Evolutionary conservation across 202 grass and related monocot genomes (phyloP), one percentile per base, ranked within the genome.

Genomic region (Cymbopogon flexuosus): DNA sequence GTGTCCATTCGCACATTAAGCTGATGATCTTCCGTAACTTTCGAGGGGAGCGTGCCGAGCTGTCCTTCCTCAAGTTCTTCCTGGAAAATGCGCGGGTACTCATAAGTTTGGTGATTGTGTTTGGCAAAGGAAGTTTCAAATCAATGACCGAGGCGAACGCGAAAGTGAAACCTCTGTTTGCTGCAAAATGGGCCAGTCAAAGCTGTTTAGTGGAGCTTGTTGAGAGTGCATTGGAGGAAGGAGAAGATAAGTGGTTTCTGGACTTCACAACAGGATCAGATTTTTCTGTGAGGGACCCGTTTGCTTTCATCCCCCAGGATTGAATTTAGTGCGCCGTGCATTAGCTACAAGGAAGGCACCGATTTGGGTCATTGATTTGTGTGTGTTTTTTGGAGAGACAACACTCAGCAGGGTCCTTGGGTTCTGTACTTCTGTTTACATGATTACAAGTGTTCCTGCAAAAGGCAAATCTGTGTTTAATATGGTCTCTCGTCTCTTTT

Each of bases 311-410:
- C 11, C 6, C 14, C 43, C 30, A 8, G 51, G 76, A 45, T 79
- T 79, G 65, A 63, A 66, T 79, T 78, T 43, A 30, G 13, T 76
- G 73, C 35, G 27, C 35, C 5, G 73, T 76, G 73, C 56, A 30
- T 58, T 30, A 62, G 62, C 73, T 76, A 79, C 27, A 51, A 66
- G 7, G 14, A 51, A 66, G 43, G n/a, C 62, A 37, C 61, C 51
- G 11, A 65, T 66, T 51, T 52, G 5, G 47, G 47, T 52, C 47
- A 5, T 52, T n/a, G 47, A 6, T 16, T 52, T 52, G 16, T 52
- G 16, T 52, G 47, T 52, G 14, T 16, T 47, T 15, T 15, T 3
- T 65, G 33, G 29, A 62, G 59, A 27, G 27, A 27, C 27, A 27
- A 27, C 27, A 62, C n/a, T 57, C 9, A 34, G 16, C 16, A 73